A percentile compares a stretch with the other conserved stretches of the same genome.
phyloP scores from a whole-genome alignment of 1,284 basidiomycete genomes.

The Puccinia polysora region DNA sequence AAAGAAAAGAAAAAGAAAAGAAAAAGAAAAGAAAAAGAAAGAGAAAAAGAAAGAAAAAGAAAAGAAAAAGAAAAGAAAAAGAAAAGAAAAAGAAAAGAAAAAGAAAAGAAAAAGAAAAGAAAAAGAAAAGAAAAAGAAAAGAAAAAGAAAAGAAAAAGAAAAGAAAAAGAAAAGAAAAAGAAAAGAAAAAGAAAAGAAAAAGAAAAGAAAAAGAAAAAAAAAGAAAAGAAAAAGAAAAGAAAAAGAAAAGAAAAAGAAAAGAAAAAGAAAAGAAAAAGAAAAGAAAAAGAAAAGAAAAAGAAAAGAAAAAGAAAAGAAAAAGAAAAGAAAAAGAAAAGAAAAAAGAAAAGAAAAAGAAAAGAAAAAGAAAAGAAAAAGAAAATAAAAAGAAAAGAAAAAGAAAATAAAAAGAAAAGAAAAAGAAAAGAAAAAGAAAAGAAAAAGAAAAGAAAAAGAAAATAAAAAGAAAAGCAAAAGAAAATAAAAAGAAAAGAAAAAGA shows the following conservation, averaged over 20 bases:
- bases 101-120: background rate
- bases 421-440: background rate
- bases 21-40: background rate
- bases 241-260: background rate
- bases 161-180: background rate
- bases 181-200: background rate
- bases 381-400: no score
- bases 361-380: no score
- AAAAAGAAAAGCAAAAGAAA: background rate
- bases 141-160: background rate
- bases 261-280: background rate
- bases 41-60: background rate
- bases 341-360: no score
- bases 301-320: background rate
- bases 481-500: background rate
- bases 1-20: background rate
- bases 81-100: background rate
- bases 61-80: background rate
- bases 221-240: background rate
- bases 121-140: background rate
- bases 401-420: background rate
- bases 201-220: slow-evolving; percentile 1
- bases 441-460: background rate
- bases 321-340: background rate
- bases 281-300: background rate